Base-by-base conservation (phyloP, 1,139 yeast species). In the Yamadazyma atlantica region DNA sequence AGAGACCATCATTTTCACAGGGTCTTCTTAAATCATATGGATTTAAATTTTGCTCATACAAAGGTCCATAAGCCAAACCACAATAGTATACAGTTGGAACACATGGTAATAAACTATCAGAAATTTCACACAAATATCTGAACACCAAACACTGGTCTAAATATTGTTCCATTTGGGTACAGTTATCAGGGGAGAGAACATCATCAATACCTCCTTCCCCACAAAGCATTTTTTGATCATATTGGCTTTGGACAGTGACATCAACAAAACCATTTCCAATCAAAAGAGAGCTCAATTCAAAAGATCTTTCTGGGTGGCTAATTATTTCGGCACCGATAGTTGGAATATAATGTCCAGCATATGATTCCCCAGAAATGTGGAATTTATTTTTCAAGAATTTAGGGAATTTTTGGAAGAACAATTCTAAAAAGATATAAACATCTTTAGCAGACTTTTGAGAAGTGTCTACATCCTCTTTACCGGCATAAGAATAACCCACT, bases 211-310 rank as follows among this genome's bases (percentile, higher is more conserved):
- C 92, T 34, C 88, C 89, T 48, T 71, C 58, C 29, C 87, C 88
- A 58, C 95, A 85, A 3, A 84, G 85, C 89, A 83, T 83, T 44
- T 87, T 86, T 52, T 79, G 77, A 58, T 82, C 82, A 57, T 73
- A 75, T 37, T 71, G 73, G 51, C 75, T 73, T 58, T 85, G 94
- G 40, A 75, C 64, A 41, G 77, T 65, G 1, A 86, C 68, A 53
- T 84, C 89, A n/a, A 89, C 82, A 46, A 83, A 73, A 36, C 94
- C 94, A 58, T 85, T 85, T 21, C 95, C 95, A 47, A 85, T 82
- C 55, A 85, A 56, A 6, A 84, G 73, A 3, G 90, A 82, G 10
- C 75, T 60, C 50, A 85, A 67, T 43, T 82, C 73, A 57, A 85
- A 84, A 12, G 74, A 63, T 38, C 82, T 70, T 51, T 80, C 84